phyloP scores from a whole-genome alignment of 73 alveolate species.

The Paramecium biaurelia region DNA sequence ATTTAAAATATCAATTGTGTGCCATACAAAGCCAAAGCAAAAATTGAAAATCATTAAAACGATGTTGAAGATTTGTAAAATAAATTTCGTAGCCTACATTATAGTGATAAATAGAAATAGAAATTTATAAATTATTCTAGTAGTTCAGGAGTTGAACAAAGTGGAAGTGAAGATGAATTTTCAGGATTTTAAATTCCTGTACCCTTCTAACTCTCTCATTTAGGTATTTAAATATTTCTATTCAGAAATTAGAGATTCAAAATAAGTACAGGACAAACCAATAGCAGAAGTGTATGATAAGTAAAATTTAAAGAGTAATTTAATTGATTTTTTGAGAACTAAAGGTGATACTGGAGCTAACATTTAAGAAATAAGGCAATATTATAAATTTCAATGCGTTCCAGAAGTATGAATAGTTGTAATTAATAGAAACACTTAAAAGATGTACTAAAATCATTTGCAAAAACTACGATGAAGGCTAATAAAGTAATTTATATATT shows the following conservation, averaged over 20 bases:
- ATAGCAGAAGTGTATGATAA: background rate
- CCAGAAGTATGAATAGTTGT: background rate
- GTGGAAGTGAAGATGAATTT: background rate
- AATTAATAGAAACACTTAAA: background rate
- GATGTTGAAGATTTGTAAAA: background rate
- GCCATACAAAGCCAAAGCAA: background rate
- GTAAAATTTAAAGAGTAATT: background rate
- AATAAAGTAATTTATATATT: background rate
- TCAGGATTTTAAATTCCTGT: background rate
- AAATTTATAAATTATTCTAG: background rate
- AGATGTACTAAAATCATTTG: background rate
- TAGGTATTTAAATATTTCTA: background rate
- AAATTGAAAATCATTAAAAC: background rate
- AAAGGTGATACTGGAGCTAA: background rate
- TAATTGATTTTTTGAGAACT: background rate
- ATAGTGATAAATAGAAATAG: background rate
- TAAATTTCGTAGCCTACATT: background rate
- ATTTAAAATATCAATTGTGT: background rate
- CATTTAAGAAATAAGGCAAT: background rate
- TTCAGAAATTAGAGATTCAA: background rate
- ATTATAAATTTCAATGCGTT: background rate
- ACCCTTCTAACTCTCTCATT: background rate
- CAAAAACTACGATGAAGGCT: background rate
- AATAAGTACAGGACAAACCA: background rate
- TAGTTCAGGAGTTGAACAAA: background rate